Evolutionary conservation across 768 basidiomycete genomes (phyloP).

Genomic region (Tephrocybe sp.): DNA sequence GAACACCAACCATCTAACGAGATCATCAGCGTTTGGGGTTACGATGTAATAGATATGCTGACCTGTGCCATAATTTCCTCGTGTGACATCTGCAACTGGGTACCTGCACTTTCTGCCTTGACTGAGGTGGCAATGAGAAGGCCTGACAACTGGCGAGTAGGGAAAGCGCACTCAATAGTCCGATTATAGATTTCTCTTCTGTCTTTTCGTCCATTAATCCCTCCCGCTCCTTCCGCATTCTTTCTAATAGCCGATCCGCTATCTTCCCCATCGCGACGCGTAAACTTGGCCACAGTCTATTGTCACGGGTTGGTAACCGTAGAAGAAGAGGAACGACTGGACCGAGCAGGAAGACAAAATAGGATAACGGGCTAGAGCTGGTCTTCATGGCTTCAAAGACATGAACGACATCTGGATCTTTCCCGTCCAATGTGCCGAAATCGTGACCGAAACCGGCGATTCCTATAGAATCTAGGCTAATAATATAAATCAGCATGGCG

Average conservation of each 20-base stretch:
- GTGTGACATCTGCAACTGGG: slow-evolving; percentile 30
- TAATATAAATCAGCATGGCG: background rate
- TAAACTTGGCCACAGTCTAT: slow-evolving; percentile 28
- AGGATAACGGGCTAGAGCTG: slow-evolving; percentile 27
- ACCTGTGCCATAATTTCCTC: slow-evolving; percentile 45
- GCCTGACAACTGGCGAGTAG: too few relatives aligned
- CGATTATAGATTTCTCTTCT: slow-evolving; percentile 35
- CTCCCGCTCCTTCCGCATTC: slow-evolving; percentile 32
- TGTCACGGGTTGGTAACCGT: slow-evolving; percentile 36
- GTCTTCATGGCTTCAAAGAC: slow-evolving; percentile 36
- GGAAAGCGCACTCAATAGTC: slow-evolving; percentile 15
- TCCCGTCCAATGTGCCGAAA: slow-evolving; percentile 53
- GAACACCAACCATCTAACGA: slow-evolving; percentile 14
- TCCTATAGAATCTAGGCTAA: slow-evolving; percentile 57
- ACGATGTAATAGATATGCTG: background rate
- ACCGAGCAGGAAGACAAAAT: slow-evolving; percentile 34
- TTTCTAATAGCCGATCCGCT: slow-evolving; percentile 37
- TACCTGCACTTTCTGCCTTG: slow-evolving; percentile 30
- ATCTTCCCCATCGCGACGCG: slow-evolving; percentile 35
- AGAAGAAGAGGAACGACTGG: slow-evolving; percentile 35
- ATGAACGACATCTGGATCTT: slow-evolving; percentile 38
- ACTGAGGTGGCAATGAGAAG: too few relatives aligned
- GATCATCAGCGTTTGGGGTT: background rate
- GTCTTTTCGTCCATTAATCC: slow-evolving; percentile 18
- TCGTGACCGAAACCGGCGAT: slow-evolving; percentile 61